A percentile compares a stretch with the other conserved stretches of the same genome.
Evolutionary conservation across 805 yeast genomes (phyloP).

Genomic region (Suhomyces prunicola): DNA sequence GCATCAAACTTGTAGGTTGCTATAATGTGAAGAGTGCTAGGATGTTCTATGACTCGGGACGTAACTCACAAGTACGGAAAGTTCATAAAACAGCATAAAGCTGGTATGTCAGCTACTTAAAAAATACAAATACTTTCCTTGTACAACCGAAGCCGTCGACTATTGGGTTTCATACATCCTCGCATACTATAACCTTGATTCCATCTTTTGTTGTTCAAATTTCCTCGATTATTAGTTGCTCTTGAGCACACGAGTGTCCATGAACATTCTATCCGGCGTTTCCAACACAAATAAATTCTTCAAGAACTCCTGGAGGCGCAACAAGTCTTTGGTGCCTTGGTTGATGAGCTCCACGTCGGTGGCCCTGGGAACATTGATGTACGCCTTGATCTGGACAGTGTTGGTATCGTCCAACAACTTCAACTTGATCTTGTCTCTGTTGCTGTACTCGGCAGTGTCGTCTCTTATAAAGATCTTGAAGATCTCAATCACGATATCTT

Average conservation of each 20-base stretch:
- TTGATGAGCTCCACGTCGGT: conserved; percentile 74
- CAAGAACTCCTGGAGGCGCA: conserved; percentile 61
- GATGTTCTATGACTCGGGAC: no score
- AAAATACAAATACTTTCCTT: no score
- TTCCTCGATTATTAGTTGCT: no score
- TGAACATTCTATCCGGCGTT: conserved; percentile 72
- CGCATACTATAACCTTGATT: no score
- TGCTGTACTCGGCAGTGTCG: conserved; percentile 17
- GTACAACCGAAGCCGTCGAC: no score
- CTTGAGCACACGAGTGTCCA: conserved; percentile 66
- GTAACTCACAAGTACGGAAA: no score
- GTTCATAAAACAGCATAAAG: no score
- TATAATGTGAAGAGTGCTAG: no score
- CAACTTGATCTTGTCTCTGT: conserved; percentile 24
- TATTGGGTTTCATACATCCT: no score
- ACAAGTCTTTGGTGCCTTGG: conserved; percentile 60
- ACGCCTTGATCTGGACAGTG: conserved; percentile 59
- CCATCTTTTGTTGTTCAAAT: no score
- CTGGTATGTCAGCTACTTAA: no score
- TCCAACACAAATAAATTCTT: conserved; percentile 64
- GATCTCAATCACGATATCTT: conserved; percentile 59
- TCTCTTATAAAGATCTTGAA: conserved; percentile 45
- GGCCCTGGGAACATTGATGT: conserved; percentile 64
- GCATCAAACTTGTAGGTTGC: no score
- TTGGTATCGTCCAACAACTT: conserved; percentile 51